phyloP scores from a whole-genome alignment of 176 grass and related monocot species.

The Themeda triandra region DNA sequence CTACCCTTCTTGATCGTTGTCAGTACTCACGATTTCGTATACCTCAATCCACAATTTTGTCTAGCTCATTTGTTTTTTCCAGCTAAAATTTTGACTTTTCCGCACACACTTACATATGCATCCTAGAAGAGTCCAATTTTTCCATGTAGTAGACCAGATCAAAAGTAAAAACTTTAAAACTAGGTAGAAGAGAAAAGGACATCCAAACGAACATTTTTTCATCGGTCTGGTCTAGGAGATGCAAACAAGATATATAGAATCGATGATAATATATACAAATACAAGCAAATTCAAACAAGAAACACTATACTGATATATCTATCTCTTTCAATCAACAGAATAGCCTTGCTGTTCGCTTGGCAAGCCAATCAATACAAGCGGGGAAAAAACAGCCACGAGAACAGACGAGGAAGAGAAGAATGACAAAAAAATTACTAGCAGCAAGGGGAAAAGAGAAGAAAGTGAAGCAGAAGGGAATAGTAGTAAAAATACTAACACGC shows the following conservation, averaged over 20 bases:
- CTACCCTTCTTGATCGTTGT: background rate
- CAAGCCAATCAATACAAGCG: conserved; percentile 32
- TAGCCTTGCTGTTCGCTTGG: conserved; percentile 38
- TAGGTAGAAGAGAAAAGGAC: no score
- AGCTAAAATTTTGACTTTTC: background rate
- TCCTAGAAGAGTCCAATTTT: background rate
- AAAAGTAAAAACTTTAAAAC: background rate
- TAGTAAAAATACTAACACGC: background rate
- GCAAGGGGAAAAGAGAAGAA: conserved; percentile 44
- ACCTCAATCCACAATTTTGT: conserved; percentile 8
- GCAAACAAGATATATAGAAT: background rate
- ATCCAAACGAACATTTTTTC: background rate
- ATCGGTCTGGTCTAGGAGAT: background rate
- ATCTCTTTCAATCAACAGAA: conserved; percentile 58
- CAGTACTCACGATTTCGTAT: conserved; percentile 19
- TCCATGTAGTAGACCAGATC: background rate
- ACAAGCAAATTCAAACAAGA: background rate
- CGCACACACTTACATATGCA: background rate
- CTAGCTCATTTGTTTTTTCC: no score
- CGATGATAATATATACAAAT: background rate
- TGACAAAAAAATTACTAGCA: background rate
- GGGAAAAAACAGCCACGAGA: background rate
- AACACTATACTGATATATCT: conserved; percentile 45
- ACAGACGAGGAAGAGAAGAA: background rate
- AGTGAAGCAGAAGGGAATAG: conserved; percentile 61